These are phyloP conservation scores for Trypanosoma melophagium DNA, from an alignment of 208 protist species.

Conservation along the genomic window DNA sequence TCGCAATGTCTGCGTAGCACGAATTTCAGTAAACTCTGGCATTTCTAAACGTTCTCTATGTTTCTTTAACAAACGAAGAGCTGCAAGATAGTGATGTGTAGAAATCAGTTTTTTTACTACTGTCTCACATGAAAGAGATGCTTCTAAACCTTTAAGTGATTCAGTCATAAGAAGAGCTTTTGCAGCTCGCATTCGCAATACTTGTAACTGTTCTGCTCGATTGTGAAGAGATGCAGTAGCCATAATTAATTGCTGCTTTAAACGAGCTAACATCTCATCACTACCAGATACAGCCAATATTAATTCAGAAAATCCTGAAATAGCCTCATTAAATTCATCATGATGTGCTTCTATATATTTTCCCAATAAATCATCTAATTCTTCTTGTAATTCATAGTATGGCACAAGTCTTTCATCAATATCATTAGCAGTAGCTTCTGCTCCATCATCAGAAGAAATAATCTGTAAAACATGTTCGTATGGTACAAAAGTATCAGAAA, in stretches of 20 bases:
- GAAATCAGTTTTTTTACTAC: constrained; percentile 53
- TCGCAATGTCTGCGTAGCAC: constrained; percentile 52
- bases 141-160: constrained; percentile 52
- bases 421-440: constrained; percentile 50
- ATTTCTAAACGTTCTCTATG: constrained; percentile 44
- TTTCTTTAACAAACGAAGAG: constrained; percentile 50
- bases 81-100: constrained; percentile 60
- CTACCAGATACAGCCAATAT: constrained; percentile 78
- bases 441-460: constrained; percentile 59
- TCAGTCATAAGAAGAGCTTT: constrained; percentile 73
- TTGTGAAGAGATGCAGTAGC: constrained; percentile 60
- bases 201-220: constrained; percentile 67
- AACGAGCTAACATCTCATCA: constrained; percentile 68
- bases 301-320: constrained; percentile 81
- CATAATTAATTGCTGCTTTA: constrained; percentile 66
- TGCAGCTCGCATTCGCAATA: constrained; percentile 69
- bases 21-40: constrained; percentile 44
- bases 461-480: constrained; percentile 80
- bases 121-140: constrained; percentile 48
- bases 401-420: constrained; percentile 66
- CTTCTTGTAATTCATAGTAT: constrained; percentile 63
- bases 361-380: constrained; percentile 60
- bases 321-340: constrained; percentile 80
- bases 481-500: constrained; percentile 64
- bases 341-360: constrained; percentile 81